phyloP scores from a whole-genome alignment of 2,329 filamentous ascomycete genomes.

The Botrytis fragariae region DNA sequence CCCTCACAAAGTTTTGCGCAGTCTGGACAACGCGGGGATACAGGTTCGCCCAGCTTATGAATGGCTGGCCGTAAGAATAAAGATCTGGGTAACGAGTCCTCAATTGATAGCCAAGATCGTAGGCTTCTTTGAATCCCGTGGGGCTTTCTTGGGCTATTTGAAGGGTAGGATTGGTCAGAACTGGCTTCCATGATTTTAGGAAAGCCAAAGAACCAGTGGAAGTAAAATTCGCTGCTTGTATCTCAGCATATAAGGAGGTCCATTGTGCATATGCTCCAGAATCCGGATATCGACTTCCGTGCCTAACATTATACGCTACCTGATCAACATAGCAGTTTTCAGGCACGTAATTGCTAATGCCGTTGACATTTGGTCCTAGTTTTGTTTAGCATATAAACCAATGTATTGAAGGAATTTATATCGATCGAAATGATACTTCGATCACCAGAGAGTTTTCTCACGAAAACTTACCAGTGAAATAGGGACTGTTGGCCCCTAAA shows the following conservation, averaged over 20 bases:
- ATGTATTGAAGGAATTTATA: too few species aligned
- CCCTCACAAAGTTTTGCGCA: conserved; percentile 58
- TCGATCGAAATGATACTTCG: background rate
- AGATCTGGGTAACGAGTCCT: conserved; percentile 49
- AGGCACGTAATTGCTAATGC: conserved; percentile 53
- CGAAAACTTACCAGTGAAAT: background rate
- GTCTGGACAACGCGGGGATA: conserved; percentile 63
- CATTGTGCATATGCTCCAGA: conserved; percentile 58
- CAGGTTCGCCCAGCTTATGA: conserved; percentile 64
- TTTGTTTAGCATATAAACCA: background rate
- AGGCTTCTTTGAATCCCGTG: conserved; percentile 61
- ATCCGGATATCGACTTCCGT: conserved; percentile 63
- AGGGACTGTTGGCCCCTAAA: conserved; percentile 15
- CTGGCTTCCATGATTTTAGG: conserved; percentile 56
- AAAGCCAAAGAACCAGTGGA: conserved; percentile 54
- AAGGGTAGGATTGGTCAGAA: conserved; percentile 51
- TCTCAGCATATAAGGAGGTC: conserved; percentile 42
- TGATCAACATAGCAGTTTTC: conserved; percentile 58
- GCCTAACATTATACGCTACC: conserved; percentile 57
- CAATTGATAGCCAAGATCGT: conserved; percentile 54
- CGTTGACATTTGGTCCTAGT: conserved; percentile 46
- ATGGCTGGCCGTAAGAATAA: conserved; percentile 45
- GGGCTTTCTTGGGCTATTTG: conserved; percentile 59
- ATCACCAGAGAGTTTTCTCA: background rate
- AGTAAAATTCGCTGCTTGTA: conserved; percentile 53